Evolutionary conservation across 768 basidiomycete species (phyloP).

Genomic region (Lactarius tabidus): DNA sequence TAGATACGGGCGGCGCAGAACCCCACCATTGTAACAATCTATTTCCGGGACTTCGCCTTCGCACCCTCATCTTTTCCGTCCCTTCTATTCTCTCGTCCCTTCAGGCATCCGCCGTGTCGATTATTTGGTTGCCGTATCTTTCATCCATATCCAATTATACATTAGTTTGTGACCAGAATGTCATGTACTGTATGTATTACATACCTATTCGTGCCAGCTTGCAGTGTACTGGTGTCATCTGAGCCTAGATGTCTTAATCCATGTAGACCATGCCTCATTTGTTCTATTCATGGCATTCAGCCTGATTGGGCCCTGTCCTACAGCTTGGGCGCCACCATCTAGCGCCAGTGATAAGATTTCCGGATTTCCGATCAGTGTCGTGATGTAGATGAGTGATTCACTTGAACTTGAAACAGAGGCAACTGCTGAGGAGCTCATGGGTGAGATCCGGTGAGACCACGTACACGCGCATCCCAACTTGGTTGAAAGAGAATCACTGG

Average conservation of each 20-base stretch:
- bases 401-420: not conserved
- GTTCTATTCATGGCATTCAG: not conserved
- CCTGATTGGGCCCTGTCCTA: not conserved
- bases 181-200: conserved; percentile 11
- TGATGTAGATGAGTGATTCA: not conserved
- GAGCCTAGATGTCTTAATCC: not conserved
- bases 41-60: not conserved
- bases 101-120: not conserved
- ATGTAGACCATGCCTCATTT: not conserved
- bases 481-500: not conserved
- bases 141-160: not conserved
- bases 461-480: not conserved
- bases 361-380: not conserved
- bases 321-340: not conserved
- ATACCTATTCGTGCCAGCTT: not conserved
- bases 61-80: not conserved
- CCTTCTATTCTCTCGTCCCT: not conserved
- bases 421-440: not conserved
- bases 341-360: not conserved
- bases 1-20: not conserved
- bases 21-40: not conserved
- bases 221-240: not conserved
- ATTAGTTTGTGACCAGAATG: conserved; percentile 1
- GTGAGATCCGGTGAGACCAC: not conserved
- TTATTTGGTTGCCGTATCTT: not conserved